A percentile compares a stretch with the other conserved stretches of the same genome.
phyloP scores from a whole-genome alignment of 2,329 filamentous ascomycete genomes.

The Botryotinia globosa region DNA sequence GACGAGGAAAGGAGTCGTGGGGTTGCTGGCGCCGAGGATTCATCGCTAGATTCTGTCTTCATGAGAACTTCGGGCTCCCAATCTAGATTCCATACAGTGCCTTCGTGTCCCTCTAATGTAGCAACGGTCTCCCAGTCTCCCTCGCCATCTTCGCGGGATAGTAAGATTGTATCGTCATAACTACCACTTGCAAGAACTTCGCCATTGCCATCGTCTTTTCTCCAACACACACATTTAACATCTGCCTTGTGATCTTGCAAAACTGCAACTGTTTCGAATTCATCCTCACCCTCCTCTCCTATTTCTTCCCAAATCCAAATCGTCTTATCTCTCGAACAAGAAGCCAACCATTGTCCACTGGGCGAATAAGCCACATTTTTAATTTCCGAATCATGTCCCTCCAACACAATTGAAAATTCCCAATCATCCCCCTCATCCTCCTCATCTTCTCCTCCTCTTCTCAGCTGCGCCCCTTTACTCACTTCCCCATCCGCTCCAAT shows the following conservation, averaged over 20 bases:
- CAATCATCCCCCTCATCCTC: conserved; percentile 70
- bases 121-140: conserved; percentile 89
- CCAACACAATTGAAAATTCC: conserved; percentile 87
- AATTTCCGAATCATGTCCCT: conserved; percentile 94
- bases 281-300: conserved; percentile 74
- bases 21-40: conserved; percentile 46
- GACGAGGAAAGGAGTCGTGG: conserved; percentile 74
- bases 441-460: conserved; percentile 35
- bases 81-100: conserved; percentile 88
- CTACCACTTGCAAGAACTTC: conserved; percentile 85
- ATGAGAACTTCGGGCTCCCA: conserved; percentile 52
- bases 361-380: conserved; percentile 74
- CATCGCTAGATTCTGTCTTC: conserved; percentile 33
- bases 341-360: conserved; percentile 76
- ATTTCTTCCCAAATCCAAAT: conserved; percentile 99
- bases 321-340: conserved; percentile 86
- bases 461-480: conserved; percentile 29
- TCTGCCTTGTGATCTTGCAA: conserved; percentile 93
- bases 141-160: conserved; percentile 84
- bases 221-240: conserved; percentile 93
- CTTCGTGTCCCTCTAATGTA: conserved; percentile 73
- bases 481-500: conserved; percentile 33
- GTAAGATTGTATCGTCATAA: conserved; percentile 86
- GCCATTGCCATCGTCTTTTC: conserved; percentile 62
- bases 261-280: conserved; percentile 95